Base-by-base conservation (phyloP, 805 yeast genomes). In the Saccharomycopsis capsularis region DNA sequence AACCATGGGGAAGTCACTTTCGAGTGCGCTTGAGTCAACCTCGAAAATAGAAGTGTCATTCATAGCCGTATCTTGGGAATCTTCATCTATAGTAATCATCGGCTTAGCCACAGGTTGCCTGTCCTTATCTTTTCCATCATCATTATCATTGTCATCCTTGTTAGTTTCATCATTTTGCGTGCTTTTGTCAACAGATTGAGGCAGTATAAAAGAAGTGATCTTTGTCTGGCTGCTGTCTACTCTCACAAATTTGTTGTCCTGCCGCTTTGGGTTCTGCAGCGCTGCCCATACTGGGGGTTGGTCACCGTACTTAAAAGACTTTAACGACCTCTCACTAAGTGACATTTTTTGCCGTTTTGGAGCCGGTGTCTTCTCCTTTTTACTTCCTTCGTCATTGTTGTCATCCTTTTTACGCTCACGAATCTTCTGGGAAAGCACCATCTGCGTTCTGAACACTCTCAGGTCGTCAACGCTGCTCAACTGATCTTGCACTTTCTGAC, bases 181-280 rank as follows among this genome's bases (percentile, higher is more conserved):
- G 19, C 19, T 9, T 6, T 6, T 13, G 7, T 5, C 15, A 11
- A n/a, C 7, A 6, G 7, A 9, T 34, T 32, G 39, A 21, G 35
- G 9, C 16, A 18, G 3, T 18, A 21, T 15, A 40, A 39, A 48
- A 0, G 71, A 57, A 0, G 78, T 70, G 22, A 81, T 61, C 25
- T 74, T 78, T 2, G 76, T 64, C 58, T 87, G 95, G 50, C 66
- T 70, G 2, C 80, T 73, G 60, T 85, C 93, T 0, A 87, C 83
- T 52, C 95, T 66, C 2, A 85, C 88, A 56, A 84, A 61, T 48
- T 80, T 77, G 57, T 82, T 75, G 55, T 83, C 93, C 56, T 76
- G 78, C 40, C 78, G 67, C 45, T 68, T 64, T 46, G 56, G 59
- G 38, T 46, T 57, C 3, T 52, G 44, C 2, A 39, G 35, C 9